phyloP scores from a whole-genome alignment of 768 basidiomycete genomes.

The Lactarius trivialis region DNA sequence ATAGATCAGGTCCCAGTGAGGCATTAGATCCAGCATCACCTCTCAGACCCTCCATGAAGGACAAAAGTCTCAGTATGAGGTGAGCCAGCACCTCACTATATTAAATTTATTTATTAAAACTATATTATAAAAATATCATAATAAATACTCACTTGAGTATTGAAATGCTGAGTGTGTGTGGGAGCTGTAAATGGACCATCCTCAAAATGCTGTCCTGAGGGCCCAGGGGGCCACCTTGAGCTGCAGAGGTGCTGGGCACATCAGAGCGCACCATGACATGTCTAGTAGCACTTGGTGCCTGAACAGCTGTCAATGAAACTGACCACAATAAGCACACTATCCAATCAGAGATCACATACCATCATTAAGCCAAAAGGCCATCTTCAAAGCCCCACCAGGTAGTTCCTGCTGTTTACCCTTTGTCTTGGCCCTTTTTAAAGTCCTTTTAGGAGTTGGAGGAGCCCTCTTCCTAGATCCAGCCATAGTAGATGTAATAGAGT shows the following conservation, averaged over 20 bases:
- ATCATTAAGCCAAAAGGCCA: no score
- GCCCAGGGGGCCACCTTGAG: not conserved
- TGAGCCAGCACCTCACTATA: no score
- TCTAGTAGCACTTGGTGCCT: not conserved
- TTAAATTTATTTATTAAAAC: not conserved
- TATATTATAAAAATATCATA: not conserved
- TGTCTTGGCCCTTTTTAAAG: no score
- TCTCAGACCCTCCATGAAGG: not conserved
- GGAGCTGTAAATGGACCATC: not conserved
- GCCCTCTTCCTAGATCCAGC: no score
- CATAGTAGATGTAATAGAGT: no score
- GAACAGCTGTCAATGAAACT: not conserved
- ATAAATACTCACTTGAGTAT: not conserved
- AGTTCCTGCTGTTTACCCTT: no score
- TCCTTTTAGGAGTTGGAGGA: no score
- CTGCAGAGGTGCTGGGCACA: not conserved
- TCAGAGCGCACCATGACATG: not conserved
- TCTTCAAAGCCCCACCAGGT: no score
- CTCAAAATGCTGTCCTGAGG: not conserved
- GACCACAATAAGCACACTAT: not conserved
- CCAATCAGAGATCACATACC: not conserved
- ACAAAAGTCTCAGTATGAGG: not conserved
- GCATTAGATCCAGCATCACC: no score
- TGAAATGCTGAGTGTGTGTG: not conserved
- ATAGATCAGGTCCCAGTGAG: no score